phyloP scores from a whole-genome alignment of 768 basidiomycete genomes.

The Termitomyces sp. region DNA sequence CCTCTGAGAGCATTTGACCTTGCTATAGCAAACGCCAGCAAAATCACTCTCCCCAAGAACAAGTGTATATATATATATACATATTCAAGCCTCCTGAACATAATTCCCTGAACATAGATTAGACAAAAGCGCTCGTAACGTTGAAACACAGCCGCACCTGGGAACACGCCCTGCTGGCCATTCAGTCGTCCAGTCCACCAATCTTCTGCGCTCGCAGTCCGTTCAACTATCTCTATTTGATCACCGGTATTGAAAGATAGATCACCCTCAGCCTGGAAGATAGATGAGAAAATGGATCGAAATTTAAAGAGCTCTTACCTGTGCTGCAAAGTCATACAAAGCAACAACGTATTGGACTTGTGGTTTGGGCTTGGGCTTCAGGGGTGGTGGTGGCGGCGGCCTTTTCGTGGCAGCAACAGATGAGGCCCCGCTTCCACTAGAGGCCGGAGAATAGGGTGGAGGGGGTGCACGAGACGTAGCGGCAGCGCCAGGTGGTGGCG shows the following conservation, averaged over 20 bases:
- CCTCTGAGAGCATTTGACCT: too few species aligned
- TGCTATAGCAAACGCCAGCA: too few species aligned
- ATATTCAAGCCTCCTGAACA: slow-evolving; percentile 45
- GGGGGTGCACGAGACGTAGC: slow-evolving; percentile 32
- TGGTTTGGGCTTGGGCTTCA: slow-evolving; percentile 84
- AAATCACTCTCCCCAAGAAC: not conserved
- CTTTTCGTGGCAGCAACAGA: slow-evolving; percentile 55
- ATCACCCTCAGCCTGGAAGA: slow-evolving; percentile 78
- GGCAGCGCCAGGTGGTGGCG: slow-evolving; percentile 46
- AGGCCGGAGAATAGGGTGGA: slow-evolving; percentile 41
- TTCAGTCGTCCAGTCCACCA: slow-evolving; percentile 96
- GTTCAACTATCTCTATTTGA: slow-evolving; percentile 85
- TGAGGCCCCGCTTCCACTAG: slow-evolving; percentile 18
- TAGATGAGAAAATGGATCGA: slow-evolving; percentile 1
- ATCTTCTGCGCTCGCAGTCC: slow-evolving; percentile 79
- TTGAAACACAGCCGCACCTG: slow-evolving; percentile 45
- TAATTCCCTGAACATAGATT: slow-evolving; percentile 50
- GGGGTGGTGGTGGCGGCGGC: slow-evolving; percentile 88
- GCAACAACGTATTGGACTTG: slow-evolving; percentile 80
- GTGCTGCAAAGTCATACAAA: slow-evolving; percentile 91
- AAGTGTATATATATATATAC: not conserved
- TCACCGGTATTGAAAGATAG: slow-evolving; percentile 88
- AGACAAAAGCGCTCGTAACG: slow-evolving; percentile 2
- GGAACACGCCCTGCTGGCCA: slow-evolving; percentile 86
- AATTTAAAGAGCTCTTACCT: slow-evolving; percentile 40